A percentile compares a stretch with the other conserved stretches of the same genome.
Evolutionary conservation across 2,329 filamentous ascomycete genomes (phyloP).

Genomic region (Graphium sp.): DNA sequence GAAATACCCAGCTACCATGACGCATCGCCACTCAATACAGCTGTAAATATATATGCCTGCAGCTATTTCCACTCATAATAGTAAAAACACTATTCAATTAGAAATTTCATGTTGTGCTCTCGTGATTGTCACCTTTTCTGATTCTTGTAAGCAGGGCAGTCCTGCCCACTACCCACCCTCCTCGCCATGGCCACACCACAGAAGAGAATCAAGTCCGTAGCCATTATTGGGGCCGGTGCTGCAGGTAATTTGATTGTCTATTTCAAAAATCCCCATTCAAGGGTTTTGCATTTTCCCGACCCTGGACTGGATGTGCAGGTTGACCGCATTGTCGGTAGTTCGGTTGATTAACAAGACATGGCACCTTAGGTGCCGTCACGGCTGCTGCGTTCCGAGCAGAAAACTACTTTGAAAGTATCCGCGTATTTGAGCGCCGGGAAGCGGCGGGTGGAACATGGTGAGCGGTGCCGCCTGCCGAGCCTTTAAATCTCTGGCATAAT

Average conservation of each 20-base stretch:
- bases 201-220: conserved; percentile 18
- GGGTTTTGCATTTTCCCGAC: neutral
- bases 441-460: conserved; percentile 27
- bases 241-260: conserved; percentile 13
- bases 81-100: neutral
- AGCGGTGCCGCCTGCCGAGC: neutral
- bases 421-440: conserved; percentile 23
- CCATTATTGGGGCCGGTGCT: conserved; percentile 24
- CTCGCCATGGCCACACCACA: no score
- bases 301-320: no score
- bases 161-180: no score
- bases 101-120: neutral
- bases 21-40: neutral
- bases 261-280: neutral
- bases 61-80: no score
- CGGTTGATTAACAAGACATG: neutral
- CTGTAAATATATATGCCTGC: neutral
- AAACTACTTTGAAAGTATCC: conserved; percentile 21
- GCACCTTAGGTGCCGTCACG: conserved; percentile 25
- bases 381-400: conserved; percentile 27
- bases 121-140: no score
- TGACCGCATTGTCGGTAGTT: neutral
- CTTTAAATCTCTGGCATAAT: neutral
- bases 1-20: neutral
- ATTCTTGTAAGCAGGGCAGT: no score